Conservation (phyloP, 306 rosid genomes). For the Gleditsia sinensis region DNA sequence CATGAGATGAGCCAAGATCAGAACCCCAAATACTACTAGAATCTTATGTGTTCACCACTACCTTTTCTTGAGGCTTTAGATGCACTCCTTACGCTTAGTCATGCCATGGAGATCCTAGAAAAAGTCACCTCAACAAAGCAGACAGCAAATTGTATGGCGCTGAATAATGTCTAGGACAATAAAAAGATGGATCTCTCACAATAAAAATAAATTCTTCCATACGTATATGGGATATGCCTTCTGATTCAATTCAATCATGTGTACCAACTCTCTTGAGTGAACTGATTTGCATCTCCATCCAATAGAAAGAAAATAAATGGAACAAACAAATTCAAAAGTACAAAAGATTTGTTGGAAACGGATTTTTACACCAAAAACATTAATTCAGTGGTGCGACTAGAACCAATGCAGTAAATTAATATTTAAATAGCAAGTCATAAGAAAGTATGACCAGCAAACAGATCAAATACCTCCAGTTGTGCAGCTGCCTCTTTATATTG, state of each 20-base stretch:
- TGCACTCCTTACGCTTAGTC: background rate
- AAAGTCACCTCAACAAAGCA: background rate
- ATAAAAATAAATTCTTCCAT: background rate
- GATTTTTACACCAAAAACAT: background rate
- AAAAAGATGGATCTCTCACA: background rate
- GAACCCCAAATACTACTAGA: background rate
- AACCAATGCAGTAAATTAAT: constrained; percentile 22
- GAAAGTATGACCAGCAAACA: background rate
- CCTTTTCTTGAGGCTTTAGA: background rate
- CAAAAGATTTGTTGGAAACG: constrained; percentile 9
- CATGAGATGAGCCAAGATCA: background rate
- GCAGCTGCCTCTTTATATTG: constrained; percentile 97
- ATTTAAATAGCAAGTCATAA: constrained; percentile 2
- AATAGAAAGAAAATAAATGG: background rate
- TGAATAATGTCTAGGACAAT: background rate
- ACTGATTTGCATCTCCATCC: background rate
- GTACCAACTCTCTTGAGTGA: background rate
- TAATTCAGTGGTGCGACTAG: background rate
- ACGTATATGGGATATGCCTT: constrained; percentile 3
- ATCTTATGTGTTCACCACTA: background rate
- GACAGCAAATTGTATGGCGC: background rate
- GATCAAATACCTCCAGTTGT: constrained; percentile 84
- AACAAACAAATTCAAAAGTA: background rate
- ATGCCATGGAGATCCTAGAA: background rate
- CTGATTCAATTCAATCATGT: background rate